Evolutionary conservation across 352 stramenopile genomes (phyloP).

Genomic region (Phytopythium montanum): DNA sequence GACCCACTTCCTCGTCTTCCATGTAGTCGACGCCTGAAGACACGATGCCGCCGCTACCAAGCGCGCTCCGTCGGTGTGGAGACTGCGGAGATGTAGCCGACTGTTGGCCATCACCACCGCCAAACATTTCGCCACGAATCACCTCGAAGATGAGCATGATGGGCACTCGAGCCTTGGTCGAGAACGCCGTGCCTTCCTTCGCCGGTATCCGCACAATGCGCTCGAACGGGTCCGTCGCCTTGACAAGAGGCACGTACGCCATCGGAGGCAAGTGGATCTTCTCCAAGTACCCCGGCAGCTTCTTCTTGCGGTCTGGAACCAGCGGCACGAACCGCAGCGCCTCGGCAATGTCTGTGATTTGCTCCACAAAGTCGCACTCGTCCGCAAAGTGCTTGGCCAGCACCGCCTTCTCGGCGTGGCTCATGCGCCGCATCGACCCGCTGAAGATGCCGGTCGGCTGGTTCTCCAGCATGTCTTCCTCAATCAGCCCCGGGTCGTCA

Average conservation of each 20-base stretch:
- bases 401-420: constrained; percentile 74
- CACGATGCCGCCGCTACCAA: constrained; percentile 28
- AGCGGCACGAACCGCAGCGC: constrained; percentile 78
- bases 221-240: constrained; percentile 86
- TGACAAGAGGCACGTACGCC: constrained; percentile 85
- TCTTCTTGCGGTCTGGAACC: constrained; percentile 74
- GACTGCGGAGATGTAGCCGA: constrained; percentile 51
- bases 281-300: constrained; percentile 73
- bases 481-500: constrained; percentile 37
- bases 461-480: constrained; percentile 63
- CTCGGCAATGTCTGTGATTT: constrained; percentile 87
- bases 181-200: constrained; percentile 86
- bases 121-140: constrained; percentile 69
- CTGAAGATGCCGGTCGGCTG: constrained; percentile 76
- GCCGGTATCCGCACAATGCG: constrained; percentile 81
- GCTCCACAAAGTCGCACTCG: constrained; percentile 87
- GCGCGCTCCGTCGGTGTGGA: constrained; percentile 37
- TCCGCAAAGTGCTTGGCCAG: constrained; percentile 83
- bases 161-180: constrained; percentile 81
- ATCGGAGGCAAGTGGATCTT: constrained; percentile 84
- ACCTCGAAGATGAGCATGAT: constrained; percentile 90
- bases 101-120: constrained; percentile 42
- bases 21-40: constrained; percentile 61
- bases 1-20: constrained; percentile 76
- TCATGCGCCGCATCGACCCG: constrained; percentile 66